Evolutionary conservation across 495 filamentous ascomycete genomes (phyloP), one percentile per base, ranked within the genome.

Genomic region (Stereocaulon alpinum): DNA sequence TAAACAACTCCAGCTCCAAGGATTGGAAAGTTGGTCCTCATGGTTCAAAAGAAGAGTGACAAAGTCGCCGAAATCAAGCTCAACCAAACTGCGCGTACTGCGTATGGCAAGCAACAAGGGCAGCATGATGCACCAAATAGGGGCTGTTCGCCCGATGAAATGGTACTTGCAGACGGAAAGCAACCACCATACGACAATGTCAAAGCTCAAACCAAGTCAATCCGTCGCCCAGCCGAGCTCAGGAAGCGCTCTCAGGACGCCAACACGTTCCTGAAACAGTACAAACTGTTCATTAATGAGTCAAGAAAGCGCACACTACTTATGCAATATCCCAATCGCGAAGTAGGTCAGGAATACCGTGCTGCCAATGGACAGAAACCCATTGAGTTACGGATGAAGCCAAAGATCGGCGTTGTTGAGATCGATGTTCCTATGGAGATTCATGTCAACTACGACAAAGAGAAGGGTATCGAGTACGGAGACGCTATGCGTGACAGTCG

Each of bases 361-460:
- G 76, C 74, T 20, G 64, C 68, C 1, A 68, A 74, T 47, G 69
- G 74, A 6, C 75, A 80, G 12, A 77, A 81, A 56, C 87, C 87
- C 0, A 62, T 77, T 2, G 74, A 76, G 11, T 67, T 89, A 40
- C 82, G 86, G 34, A 74, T 87, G 63, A 92, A 92, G 69, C 78
- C 80, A 0, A 70, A 77, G 34, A 76, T 82, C 1, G 87, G 86
- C 1, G 74, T 88, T 55, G 72, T 91, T n/a, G 88, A 92, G 66
- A 67, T 90, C 6, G 88, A 92, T 54, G 76, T 89, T 10, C 83
- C 86, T 1, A 73, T 91, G 51, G 78, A 83, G 68, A 80, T 80
- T 20, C 71, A 74, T 17, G 6, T 12, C 29, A 81, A 82, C 61
- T 92, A 86, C 68, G 82, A 91, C 69, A 73, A 78, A 54, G 76